Percentiles rank a stretch among this genome's conserved stretches.
phyloP scores from a whole-genome alignment of 2,329 filamentous ascomycete genomes.

The Fusarium citri region DNA sequence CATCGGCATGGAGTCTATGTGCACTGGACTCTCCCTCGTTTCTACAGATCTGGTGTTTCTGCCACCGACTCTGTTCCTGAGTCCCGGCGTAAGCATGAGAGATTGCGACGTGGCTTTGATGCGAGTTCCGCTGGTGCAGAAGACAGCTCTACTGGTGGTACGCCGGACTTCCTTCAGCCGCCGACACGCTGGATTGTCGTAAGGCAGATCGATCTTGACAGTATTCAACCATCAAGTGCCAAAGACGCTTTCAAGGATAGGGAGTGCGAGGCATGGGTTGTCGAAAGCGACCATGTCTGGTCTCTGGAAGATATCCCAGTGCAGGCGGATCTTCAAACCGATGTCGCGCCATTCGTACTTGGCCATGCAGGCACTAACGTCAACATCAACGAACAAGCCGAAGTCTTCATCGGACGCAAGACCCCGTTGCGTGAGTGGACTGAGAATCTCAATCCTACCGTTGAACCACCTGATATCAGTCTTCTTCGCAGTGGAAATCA shows the following conservation, averaged over 20 bases:
- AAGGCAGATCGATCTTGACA: background rate
- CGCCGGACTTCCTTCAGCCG: background rate
- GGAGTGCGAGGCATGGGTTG: background rate
- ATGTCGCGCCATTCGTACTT: background rate
- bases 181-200: background rate
- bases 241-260: background rate
- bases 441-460: background rate
- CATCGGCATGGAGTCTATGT: background rate
- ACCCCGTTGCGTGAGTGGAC: background rate
- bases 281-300: background rate
- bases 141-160: background rate
- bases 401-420: slow-evolving; percentile 1
- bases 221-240: background rate
- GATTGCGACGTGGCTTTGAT: background rate
- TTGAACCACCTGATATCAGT: background rate
- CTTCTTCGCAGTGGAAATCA: background rate
- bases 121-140: too few relatives aligned
- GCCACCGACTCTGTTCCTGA: background rate
- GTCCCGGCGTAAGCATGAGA: background rate
- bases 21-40: background rate
- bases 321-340: background rate
- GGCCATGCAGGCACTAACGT: background rate
- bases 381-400: background rate
- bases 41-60: background rate
- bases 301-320: background rate